Evolutionary conservation across 2,329 filamentous ascomycete species (phyloP), one percentile per base, ranked within the genome.

Genomic region (Furcasterigmium furcatum): DNA sequence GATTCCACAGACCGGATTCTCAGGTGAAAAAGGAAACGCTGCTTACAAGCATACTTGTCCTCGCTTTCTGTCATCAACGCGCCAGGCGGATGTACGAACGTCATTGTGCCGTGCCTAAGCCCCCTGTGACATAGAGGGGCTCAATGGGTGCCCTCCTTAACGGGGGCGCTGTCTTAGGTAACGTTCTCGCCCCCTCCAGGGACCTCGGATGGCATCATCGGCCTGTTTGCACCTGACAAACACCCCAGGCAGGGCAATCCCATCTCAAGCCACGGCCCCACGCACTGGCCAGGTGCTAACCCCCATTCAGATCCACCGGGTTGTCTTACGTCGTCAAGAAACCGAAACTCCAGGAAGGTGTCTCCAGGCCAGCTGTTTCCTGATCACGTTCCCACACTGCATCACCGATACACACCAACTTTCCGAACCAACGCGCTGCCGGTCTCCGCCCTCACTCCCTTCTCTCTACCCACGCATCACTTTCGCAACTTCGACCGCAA

Each of bases 371-470:
- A 36, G 34, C 34, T 36, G 34, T 50, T 35, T 44, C 22, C 30
- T 35, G 20, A 35, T 45, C 22, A 35, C 44, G 20, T 34, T 45
- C 46, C 38, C 41, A 39, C 50, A 19, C 30, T 36, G 18, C 34
- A 36, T 36, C 34, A 36, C 34, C 16, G 6, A 9, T 18, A 5
- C 16, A 9, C 16, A n/a, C 5, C 34, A 12, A 47, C 43, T 45
- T 49, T 43, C 46, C 41, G 18, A 36, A 16, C 3, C n/a, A 9
- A 36, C 36, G 29, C 52, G 38, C 41, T 46, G 40, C 46, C 35
- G 41, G 32, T 41, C 47, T 38, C 38, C 43, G 50, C 43, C 34
- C 48, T 42, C 51, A 39, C 21, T 27, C 46, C 45, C 25, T 46
- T 50, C 46, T 46, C 48, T 43, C 34, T 44, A 27, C 30, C 38